Evolutionary conservation across 345 rosid species (phyloP), one percentile per base, ranked within the genome.

Genomic region (Pugionium cornutum): DNA sequence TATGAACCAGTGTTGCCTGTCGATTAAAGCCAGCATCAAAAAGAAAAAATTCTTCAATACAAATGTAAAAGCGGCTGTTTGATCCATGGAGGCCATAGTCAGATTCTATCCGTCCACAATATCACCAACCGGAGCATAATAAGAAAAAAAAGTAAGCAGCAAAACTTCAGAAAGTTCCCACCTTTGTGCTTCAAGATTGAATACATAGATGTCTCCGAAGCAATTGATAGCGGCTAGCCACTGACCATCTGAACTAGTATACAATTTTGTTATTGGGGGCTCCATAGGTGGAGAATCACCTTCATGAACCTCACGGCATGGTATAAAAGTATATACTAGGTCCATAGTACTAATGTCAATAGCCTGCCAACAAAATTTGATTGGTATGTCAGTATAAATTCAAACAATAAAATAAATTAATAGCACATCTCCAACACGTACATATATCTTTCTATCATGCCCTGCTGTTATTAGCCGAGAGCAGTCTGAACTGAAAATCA

Each of bases 1-100:
- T 60, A 88, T 84, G 78, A 89, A 89, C 98, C 98, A 92, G 54
- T 92, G 98, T 70, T 92, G 98, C 83, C 98, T 92, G 83, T 64
- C 67, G 51, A 47, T 62, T 18, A 18, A 18, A 18, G 18, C 18
- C 18, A 18, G 18, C 18, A 18, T 18, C 18, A 18, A 18, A 47
- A 40, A 40, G 53, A 44, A 29, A 35, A 60, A 9, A 40, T 35
- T 60, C 44, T 9, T 58, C 29, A 37, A 47, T 25, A 54, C 28
- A 25, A 9, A 34, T 10, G 29, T 18, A 35, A 30, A 40, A 28
- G 6, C 6, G 41, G 42, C 32, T 4, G 47, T 39, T 5, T 33
- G 1, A 9, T n/a, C 25, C 53, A 33, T 28, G 64, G 49, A 37
- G 54, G 30, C 35, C 9, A 68, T 4, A 18, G 41, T 4, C 37